These are phyloP conservation scores for Mimosa bimucronata DNA, from an alignment of 306 rosid species.

Conservation along the genomic window DNA sequence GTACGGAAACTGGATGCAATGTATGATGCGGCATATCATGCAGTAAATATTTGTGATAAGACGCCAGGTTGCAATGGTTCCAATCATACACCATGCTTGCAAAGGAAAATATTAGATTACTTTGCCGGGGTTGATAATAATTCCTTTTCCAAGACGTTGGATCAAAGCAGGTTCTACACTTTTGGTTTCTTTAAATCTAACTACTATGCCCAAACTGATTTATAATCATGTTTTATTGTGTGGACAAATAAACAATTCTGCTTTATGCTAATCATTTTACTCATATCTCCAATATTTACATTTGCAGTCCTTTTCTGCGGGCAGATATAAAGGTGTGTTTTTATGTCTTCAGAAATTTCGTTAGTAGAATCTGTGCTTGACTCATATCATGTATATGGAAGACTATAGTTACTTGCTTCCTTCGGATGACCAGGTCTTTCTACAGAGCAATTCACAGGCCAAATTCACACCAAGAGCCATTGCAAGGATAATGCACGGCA, in stretches of 20 bases:
- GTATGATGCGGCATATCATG: conserved; percentile 72
- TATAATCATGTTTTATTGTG: conserved; percentile 21
- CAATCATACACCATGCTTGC: conserved; percentile 82
- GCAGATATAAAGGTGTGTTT: conserved; percentile 86
- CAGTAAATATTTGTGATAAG: conserved; percentile 66
- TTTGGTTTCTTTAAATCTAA: conserved; percentile 15
- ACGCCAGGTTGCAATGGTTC: conserved; percentile 60
- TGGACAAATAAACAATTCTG: conserved; percentile 22
- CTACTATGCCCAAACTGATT: neutral
- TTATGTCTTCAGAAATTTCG: conserved; percentile 2
- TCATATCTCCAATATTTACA: conserved; percentile 41
- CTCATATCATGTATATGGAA: conserved; percentile 34
- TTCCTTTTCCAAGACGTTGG: conserved; percentile 61
- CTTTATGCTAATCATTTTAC: conserved; percentile 35
- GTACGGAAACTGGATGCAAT: conserved; percentile 82
- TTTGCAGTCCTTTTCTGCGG: conserved; percentile 87
- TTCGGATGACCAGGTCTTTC: conserved; percentile 69
- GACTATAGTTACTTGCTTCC: conserved; percentile 25
- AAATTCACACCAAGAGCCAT: conserved; percentile 90
- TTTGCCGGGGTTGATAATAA: conserved; percentile 60
- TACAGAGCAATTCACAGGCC: conserved; percentile 80
- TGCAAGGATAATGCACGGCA: conserved; percentile 95
- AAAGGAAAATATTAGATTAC: conserved; percentile 70
- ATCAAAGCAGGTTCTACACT: conserved; percentile 70
- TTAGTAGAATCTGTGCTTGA: conserved; percentile 33